Conservation (phyloP, 352 stramenopile genomes). For the Pythium utonaiense region DNA sequence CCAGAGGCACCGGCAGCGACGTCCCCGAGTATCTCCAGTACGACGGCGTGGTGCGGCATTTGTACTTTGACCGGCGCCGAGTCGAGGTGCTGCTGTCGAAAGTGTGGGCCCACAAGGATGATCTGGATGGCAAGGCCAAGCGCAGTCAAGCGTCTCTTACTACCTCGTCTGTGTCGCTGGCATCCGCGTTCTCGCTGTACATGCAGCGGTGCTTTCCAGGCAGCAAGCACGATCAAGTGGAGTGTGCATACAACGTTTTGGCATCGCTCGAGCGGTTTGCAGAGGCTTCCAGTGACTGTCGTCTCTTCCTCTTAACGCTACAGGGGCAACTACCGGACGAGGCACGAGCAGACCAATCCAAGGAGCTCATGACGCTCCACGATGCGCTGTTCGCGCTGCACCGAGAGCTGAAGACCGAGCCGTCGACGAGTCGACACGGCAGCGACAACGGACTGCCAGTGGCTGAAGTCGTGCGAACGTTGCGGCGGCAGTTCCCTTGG, state of each 20-base stretch:
- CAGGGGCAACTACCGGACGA: constrained; percentile 44
- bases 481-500: constrained; percentile 58
- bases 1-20: constrained; percentile 27
- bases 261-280: constrained; percentile 41
- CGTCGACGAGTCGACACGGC: constrained; percentile 6
- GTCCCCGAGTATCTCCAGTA: constrained; percentile 57
- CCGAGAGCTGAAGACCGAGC: constrained; percentile 37
- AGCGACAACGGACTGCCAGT: constrained; percentile 29
- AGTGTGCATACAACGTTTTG: constrained; percentile 64
- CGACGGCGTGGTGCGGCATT: constrained; percentile 57
- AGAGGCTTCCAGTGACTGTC: constrained; percentile 39
- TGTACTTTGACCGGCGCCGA: constrained; percentile 38
- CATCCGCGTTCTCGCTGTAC: constrained; percentile 33
- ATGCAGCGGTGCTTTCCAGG: constrained; percentile 32
- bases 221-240: constrained; percentile 34
- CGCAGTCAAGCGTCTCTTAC: constrained; percentile 15
- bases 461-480: constrained; percentile 37
- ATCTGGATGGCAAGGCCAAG: constrained; percentile 37
- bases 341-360: constrained; percentile 34
- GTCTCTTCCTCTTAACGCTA: constrained; percentile 51
- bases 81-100: constrained; percentile 49
- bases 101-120: constrained; percentile 61
- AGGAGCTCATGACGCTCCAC: constrained; percentile 41
- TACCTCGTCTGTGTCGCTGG: constrained; percentile 26
- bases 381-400: constrained; percentile 48